A percentile compares a stretch with the other conserved stretches of the same genome.
Conservation (phyloP, 257 asterid species). For the Buddleja alternifolia region DNA sequence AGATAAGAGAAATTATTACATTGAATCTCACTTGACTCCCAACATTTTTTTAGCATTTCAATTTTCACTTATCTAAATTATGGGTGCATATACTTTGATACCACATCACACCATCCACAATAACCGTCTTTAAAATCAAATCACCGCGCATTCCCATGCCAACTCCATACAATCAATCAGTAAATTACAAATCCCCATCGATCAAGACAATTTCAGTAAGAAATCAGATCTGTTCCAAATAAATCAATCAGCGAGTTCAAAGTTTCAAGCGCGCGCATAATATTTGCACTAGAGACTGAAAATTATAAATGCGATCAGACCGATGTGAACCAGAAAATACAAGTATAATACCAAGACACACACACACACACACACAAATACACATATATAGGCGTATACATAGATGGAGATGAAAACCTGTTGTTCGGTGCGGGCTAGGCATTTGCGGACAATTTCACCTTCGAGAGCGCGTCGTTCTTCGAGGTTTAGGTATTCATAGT, state of each 20-base stretch:
- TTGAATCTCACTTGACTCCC: background rate
- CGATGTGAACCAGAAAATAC: background rate
- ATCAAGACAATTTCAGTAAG: background rate
- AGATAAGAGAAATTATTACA: too few relatives aligned
- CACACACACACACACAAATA: background rate
- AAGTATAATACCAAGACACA: background rate
- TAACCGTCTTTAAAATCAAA: background rate
- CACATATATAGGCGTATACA: background rate
- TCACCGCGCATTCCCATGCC: too few relatives aligned
- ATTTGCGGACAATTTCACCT: slow-evolving; percentile 97
- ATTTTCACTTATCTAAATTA: slow-evolving; percentile 10
- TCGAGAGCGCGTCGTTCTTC: slow-evolving; percentile 98
- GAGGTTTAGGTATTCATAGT: slow-evolving; percentile 84
- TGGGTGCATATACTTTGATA: background rate
- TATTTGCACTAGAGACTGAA: background rate
- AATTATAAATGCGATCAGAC: background rate
- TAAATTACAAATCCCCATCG: slow-evolving; percentile 3
- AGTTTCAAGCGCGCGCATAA: background rate
- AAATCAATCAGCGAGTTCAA: background rate
- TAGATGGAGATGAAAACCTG: slow-evolving; percentile 53
- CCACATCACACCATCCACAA: background rate
- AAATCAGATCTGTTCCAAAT: slow-evolving; percentile 1
- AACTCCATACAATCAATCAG: slow-evolving; percentile 1
- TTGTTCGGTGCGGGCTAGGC: slow-evolving; percentile 91
- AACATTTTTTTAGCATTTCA: background rate